Conservation (phyloP, 805 yeast species). For the Hanseniaspora jakobsenii region DNA sequence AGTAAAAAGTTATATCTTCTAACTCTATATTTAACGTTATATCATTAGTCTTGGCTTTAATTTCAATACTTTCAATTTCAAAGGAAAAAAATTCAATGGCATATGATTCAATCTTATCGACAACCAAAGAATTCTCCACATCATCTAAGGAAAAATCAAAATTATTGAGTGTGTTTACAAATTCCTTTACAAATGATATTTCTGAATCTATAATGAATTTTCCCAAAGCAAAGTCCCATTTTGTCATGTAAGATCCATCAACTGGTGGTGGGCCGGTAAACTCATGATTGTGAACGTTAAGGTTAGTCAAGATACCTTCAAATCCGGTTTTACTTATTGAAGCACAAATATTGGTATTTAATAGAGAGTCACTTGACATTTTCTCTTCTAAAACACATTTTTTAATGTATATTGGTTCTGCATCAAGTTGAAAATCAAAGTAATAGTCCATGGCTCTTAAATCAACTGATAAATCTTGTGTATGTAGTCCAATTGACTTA, state of each 20-base stretch:
- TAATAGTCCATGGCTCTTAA: slow-evolving; percentile 81
- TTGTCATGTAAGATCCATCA: slow-evolving; percentile 78
- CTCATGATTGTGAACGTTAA: slow-evolving; percentile 71
- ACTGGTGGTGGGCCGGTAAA: slow-evolving; percentile 86
- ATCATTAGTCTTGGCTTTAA: slow-evolving; percentile 32
- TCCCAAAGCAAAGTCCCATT: slow-evolving; percentile 77
- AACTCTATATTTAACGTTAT: slow-evolving; percentile 23
- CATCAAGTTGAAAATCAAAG: slow-evolving; percentile 77
- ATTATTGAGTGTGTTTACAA: slow-evolving; percentile 34
- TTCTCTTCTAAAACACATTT: slow-evolving; percentile 18
- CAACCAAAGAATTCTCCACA: slow-evolving; percentile 58
- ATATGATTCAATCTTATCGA: slow-evolving; percentile 42
- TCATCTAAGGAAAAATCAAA: slow-evolving; percentile 58
- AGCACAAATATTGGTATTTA: slow-evolving; percentile 18
- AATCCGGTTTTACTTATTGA: slow-evolving; percentile 26
- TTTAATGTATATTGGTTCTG: slow-evolving; percentile 43
- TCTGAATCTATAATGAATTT: slow-evolving; percentile 41
- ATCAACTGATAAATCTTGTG: slow-evolving; percentile 61
- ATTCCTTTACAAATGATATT: slow-evolving; percentile 34
- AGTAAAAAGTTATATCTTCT: slow-evolving; percentile 29
- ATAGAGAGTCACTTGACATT: slow-evolving; percentile 17
- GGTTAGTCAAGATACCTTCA: slow-evolving; percentile 31
- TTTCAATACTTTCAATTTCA: slow-evolving; percentile 36
- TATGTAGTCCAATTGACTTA: slow-evolving; percentile 48
- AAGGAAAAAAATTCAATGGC: slow-evolving; percentile 62